Base-by-base conservation (phyloP, 352 stramenopile species). In the Pythium oligandrum region DNA sequence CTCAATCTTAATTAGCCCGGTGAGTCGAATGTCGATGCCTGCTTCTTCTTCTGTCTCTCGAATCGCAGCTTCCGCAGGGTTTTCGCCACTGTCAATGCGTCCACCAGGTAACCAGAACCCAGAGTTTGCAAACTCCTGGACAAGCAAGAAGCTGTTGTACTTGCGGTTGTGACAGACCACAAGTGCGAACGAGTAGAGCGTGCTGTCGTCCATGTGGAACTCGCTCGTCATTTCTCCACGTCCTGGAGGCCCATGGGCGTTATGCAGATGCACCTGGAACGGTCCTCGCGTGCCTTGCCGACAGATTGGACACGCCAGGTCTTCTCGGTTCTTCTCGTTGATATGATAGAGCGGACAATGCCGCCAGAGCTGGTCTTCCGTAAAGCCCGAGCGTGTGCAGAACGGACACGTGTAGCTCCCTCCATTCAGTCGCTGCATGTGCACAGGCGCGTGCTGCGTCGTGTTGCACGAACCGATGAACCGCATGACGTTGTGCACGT, bases 31-130 rank as follows among this genome's bases (percentile, higher is more conserved):
- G 47, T 92, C 76, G 47, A 94, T 86, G 9, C 83, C 83, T 0
- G 83, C 83, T 55, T 94, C 83, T 58, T 94, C 83, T 51, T 90
- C 86, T n/a, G 83, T 94, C 64, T 94, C 83, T 26, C 83, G 81
- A 55, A 94, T 86, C 4, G 83, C 83, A 0, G 83, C 83, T 46
- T 90, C 65, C 26, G 61, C 68, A 0, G 82, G 82, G 57, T 84
- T 91, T 57, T 94, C 83, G 17, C 83, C 83, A 17, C 75, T 75
- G 57, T 94, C 83, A 46, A 94, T 81, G 8, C 81, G 70, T 40
- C 83, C 83, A 0, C 83, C 83, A 1, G 83, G 83, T 49, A 94
- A 51, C 83, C 83, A 94, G 59, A 84, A 94, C 40, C 84, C 84
- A 26, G 78, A 92, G 56, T 89, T 91, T 17, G 81, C 84, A 66